Base-by-base conservation (phyloP, 1,139 yeast species). In the Pneumocystis sp. region DNA sequence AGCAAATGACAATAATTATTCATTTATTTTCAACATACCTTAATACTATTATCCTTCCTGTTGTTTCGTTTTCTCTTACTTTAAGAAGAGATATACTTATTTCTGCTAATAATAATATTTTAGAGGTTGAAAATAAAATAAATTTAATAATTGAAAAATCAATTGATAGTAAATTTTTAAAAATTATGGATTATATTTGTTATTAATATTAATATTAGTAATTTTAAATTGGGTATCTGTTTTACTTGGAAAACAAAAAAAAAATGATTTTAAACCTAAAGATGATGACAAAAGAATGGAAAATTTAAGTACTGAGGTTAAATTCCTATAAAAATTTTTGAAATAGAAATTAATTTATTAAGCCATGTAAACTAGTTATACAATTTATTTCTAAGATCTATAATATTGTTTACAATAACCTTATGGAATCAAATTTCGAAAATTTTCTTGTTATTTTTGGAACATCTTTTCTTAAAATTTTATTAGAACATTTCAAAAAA, bases 401-500 rank as follows among this genome's bases (percentile, higher is more conserved):
- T 62, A 68, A 65, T 10, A 67, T 68, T 2, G 73, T 72, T 1
- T 66, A 70, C 0, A 73, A 74, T 10, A 76, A 80, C 50, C 75
- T 87, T 67, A 82, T 81, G 68, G 82, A 82, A 50, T 76, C 79
- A 12, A 88, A 87, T 71, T 75, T 85, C 64, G 78, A 76, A 39
- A 78, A 79, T 57, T 80, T 85, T 21, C 74, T 87, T 66, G 76
- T 77, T 21, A 84, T 83, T 67, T 77, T 88, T 17, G 95, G 96
- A 0, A 76, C 79, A 67, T 80, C 79, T 37, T 80, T 89, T 63
- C 80, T 87, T 71, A 80, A 81, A 61, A 79, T 83, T 64, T 76
- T 91, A 64, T 78, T 89, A 69, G 83, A 81, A 40, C 97, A 91
- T 73, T 85, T 86, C 72, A 85, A 86, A 69, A 87, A 85, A 72